A percentile compares a stretch with the other conserved stretches of the same genome.
phyloP scores from a whole-genome alignment of 306 rosid species.

The Vigna nakashimae region DNA sequence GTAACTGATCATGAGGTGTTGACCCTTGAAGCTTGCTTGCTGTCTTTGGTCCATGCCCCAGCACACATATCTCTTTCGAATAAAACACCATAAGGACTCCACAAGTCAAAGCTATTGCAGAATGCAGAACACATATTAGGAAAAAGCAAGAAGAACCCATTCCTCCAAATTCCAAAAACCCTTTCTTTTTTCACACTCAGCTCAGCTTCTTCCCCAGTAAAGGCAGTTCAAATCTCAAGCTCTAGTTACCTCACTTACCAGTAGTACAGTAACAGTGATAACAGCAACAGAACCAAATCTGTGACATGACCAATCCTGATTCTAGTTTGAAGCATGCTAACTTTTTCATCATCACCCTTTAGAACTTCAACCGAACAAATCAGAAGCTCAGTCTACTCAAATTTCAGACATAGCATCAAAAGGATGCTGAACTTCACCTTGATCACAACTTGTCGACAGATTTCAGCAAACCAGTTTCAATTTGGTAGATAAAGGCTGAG shows the following conservation, averaged over 20 bases:
- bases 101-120: constrained; percentile 72
- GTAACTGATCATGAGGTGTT: constrained; percentile 80
- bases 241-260: neutral
- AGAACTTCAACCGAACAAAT: neutral
- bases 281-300: neutral
- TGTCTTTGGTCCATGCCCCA: constrained; percentile 75
- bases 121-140: constrained; percentile 75
- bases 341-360: neutral
- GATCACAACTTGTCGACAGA: constrained; percentile 24
- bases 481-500: neutral
- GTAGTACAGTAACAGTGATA: neutral
- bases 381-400: constrained; percentile 15
- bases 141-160: constrained; percentile 77
- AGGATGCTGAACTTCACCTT: constrained; percentile 21
- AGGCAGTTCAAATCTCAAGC: constrained; percentile 13
- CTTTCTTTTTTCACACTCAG: neutral
- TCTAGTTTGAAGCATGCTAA: constrained; percentile 38
- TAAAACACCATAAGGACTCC: constrained; percentile 80
- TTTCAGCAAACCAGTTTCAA: neutral
- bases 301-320: constrained; percentile 17
- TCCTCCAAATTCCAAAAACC: constrained; percentile 21
- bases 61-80: constrained; percentile 65
- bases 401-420: constrained; percentile 5
- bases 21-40: constrained; percentile 89
- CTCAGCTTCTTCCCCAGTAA: constrained; percentile 9